Conservation (phyloP, 2,329 filamentous ascomycete species). For the Sclerotinia nivalis region DNA sequence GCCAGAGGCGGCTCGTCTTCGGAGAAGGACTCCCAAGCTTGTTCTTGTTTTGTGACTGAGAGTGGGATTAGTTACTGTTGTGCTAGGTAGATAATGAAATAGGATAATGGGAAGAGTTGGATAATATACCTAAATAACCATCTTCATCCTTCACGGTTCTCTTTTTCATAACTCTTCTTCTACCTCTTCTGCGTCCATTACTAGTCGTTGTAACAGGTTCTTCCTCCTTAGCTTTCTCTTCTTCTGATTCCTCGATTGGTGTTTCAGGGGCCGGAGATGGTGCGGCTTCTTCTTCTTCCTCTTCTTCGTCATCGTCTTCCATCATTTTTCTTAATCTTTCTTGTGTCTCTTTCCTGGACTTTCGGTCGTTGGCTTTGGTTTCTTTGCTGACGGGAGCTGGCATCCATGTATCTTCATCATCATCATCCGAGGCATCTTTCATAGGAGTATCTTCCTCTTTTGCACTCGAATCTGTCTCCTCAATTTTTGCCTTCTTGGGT, state of each 20-base stretch:
- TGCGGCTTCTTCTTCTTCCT: constrained; percentile 50
- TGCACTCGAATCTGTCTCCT: constrained; percentile 44
- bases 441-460: constrained; percentile 57
- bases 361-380: constrained; percentile 40
- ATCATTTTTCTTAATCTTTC: constrained; percentile 72
- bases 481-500: constrained; percentile 58
- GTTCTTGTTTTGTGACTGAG: constrained; percentile 80
- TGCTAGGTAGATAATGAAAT: neutral
- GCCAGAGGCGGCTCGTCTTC: constrained; percentile 72
- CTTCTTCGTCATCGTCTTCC: constrained; percentile 64
- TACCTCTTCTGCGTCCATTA: constrained; percentile 71
- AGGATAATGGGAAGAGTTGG: neutral
- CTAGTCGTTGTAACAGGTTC: constrained; percentile 52
- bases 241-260: constrained; percentile 39
- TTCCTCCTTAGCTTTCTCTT: constrained; percentile 41
- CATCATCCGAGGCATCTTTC: constrained; percentile 59
- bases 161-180: constrained; percentile 82
- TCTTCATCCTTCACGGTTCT: constrained; percentile 84
- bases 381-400: constrained; percentile 42
- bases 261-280: constrained; percentile 25
- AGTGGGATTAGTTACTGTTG: neutral
- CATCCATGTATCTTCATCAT: constrained; percentile 48
- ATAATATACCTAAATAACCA: constrained; percentile 75
- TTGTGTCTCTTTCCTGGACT: constrained; percentile 61
- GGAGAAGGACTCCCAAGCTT: constrained; percentile 88